Conservation (phyloP, 345 rosid species). For the Boechera divaricarpa region DNA sequence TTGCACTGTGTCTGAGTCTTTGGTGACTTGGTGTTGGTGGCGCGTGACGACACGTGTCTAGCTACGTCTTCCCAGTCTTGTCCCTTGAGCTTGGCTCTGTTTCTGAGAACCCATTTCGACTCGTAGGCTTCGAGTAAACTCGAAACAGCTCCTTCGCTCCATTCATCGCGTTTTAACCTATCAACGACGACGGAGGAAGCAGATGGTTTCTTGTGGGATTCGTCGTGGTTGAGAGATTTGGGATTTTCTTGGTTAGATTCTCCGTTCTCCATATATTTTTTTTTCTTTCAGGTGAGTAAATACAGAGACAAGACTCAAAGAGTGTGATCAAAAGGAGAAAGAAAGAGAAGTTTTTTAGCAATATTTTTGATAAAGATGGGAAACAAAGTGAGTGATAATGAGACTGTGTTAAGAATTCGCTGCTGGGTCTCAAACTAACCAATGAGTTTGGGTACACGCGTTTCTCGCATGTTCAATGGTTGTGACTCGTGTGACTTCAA, state of each 20-base stretch:
- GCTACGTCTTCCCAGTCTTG: constrained; percentile 99
- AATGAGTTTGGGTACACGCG: constrained; percentile 38
- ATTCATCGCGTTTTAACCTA: constrained; percentile 86
- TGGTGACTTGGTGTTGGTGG: constrained; percentile 63
- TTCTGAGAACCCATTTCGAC: constrained; percentile 83
- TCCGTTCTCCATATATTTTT: constrained; percentile 66
- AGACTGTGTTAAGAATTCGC: constrained; percentile 20
- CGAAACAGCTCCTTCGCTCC: constrained; percentile 98
- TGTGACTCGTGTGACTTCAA: constrained; percentile 17
- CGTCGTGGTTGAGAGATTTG: constrained; percentile 8
- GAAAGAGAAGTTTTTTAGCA: background rate
- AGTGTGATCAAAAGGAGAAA: constrained; percentile 25
- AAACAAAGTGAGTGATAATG: constrained; percentile 33
- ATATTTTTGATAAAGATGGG: background rate
- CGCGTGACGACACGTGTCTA: constrained; percentile 69
- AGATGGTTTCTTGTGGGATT: constrained; percentile 36
- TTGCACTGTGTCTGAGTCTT: constrained; percentile 98
- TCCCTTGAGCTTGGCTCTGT: constrained; percentile 94
- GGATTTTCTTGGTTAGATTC: constrained; percentile 54
- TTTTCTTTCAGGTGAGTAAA: constrained; percentile 43
- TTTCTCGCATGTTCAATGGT: constrained; percentile 27
- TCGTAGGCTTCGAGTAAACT: constrained; percentile 93
- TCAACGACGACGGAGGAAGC: constrained; percentile 51
- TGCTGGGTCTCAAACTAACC: constrained; percentile 29
- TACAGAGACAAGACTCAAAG: constrained; percentile 22